Conservation (phyloP, 2,329 filamentous ascomycete species). For the Diaporthe citri region DNA sequence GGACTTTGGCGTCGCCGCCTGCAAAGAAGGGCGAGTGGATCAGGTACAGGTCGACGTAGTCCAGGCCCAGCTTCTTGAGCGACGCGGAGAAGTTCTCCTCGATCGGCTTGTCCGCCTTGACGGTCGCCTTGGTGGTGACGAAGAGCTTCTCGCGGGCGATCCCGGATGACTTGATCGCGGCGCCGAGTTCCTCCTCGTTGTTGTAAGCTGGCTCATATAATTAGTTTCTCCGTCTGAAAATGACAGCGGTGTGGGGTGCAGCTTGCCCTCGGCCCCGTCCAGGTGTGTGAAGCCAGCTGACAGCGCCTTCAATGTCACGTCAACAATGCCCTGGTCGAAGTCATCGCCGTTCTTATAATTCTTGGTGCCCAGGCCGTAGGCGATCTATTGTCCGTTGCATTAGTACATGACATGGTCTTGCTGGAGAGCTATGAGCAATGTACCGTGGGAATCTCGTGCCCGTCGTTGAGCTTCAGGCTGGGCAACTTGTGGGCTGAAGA, state of each 20-base stretch:
- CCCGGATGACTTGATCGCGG: slow-evolving; percentile 32
- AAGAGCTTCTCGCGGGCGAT: slow-evolving; percentile 36
- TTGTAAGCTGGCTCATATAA: slow-evolving; percentile 22
- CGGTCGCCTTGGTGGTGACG: slow-evolving; percentile 37
- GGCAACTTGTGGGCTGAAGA: slow-evolving; percentile 27
- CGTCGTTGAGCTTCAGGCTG: slow-evolving; percentile 35
- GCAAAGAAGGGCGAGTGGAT: slow-evolving; percentile 33
- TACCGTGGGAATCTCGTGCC: slow-evolving; percentile 29
- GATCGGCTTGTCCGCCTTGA: slow-evolving; percentile 47
- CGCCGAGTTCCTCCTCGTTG: slow-evolving; percentile 38
- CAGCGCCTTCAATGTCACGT: slow-evolving; percentile 34
- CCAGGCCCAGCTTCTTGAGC: slow-evolving; percentile 71
- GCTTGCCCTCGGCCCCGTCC: slow-evolving; percentile 36
- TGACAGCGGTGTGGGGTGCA: neutral
- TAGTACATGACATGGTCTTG: neutral
- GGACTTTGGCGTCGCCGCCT: slow-evolving; percentile 48
- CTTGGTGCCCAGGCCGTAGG: slow-evolving; percentile 36
- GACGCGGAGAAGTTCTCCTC: slow-evolving; percentile 66
- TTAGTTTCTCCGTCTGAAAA: neutral
- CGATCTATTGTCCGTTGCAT: slow-evolving; percentile 11
- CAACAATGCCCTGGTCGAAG: slow-evolving; percentile 34
- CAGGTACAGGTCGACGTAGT: slow-evolving; percentile 68
- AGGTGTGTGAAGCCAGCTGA: slow-evolving; percentile 37
- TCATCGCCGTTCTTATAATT: slow-evolving; percentile 32
- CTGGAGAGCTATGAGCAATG: neutral